A percentile compares a stretch with the other conserved stretches of the same genome.
Conservation (phyloP, 768 basidiomycete species). For the Suillus clintonianus region DNA sequence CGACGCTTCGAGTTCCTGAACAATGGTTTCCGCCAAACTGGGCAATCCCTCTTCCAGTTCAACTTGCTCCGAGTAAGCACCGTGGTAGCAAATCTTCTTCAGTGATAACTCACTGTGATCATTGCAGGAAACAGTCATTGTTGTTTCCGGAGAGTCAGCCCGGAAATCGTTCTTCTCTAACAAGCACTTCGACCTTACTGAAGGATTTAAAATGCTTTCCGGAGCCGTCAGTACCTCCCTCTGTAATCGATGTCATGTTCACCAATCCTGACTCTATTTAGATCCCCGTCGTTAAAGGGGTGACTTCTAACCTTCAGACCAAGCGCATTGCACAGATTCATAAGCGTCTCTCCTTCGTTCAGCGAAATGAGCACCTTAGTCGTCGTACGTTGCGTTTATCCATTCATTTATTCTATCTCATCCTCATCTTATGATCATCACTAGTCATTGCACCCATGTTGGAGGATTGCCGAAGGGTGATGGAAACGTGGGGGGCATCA, state of each 20-base stretch:
- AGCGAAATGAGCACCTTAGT: conserved; percentile 61
- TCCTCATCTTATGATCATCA: neutral
- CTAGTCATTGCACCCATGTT: conserved; percentile 67
- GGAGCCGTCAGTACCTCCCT: conserved; percentile 59
- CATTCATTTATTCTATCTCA: neutral
- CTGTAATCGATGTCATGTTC: conserved; percentile 9
- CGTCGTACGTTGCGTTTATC: conserved; percentile 47
- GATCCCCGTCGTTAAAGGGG: conserved; percentile 77
- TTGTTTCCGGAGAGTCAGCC: conserved; percentile 73
- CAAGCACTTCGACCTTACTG: conserved; percentile 71
- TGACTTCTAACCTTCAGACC: conserved; percentile 69
- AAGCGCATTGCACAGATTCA: conserved; percentile 66
- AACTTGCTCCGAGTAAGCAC: conserved; percentile 61
- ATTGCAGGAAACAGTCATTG: conserved; percentile 68
- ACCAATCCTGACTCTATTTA: conserved; percentile 30
- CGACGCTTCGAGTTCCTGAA: conserved; percentile 72
- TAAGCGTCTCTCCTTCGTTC: conserved; percentile 66
- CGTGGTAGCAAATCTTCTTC: neutral
- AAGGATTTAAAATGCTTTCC: conserved; percentile 78
- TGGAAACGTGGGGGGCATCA: conserved; percentile 65
- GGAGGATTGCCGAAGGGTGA: conserved; percentile 59
- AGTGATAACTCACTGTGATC: conserved; percentile 12
- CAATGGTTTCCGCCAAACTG: conserved; percentile 69
- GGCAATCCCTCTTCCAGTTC: conserved; percentile 69
- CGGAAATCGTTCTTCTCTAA: conserved; percentile 70